Base-by-base conservation (phyloP, 202 grass and related monocot species). In the Carex arenaria region DNA sequence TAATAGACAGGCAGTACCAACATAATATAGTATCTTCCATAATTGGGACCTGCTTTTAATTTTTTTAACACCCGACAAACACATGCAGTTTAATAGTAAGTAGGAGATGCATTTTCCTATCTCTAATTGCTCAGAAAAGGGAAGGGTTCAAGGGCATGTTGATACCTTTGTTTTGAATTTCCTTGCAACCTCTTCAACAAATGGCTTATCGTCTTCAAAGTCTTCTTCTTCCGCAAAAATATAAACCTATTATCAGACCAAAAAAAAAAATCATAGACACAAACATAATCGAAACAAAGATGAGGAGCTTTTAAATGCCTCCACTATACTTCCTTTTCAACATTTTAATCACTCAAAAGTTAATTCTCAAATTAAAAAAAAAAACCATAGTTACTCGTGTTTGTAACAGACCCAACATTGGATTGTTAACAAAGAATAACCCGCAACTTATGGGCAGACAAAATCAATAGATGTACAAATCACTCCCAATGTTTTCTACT, bases 161-260 rank as follows among this genome's bases (percentile, higher is more conserved):
- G 52, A 77, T 80, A 98, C 95, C 88, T 98, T 93, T 87, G 85
- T 98, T 84, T 95, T 98, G 67, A 91, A 95, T 89, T 74, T 88
- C 87, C 84, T 87, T 52, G 93, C 93, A 38, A 93, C 63, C 49
- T 89, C 81, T 95, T 93, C 82, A 88, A 93, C 7, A 20, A 88
- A 74, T 78, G 84, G 87, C 43, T 88, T 88, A 82, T 93, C 88
- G 66, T 88, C 82, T 69, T 95, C 91, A 4, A 98, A 92, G 75
- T 93, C 87, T 84, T 98, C 92, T 85, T 89, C 85, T 86, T 95
- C 86, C 47, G 88, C 88, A 77, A 98, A 95, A 43, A 89, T 72
- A 86, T 90, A 98, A 79, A 98, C 89, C 95, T 98, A 80, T 26
- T 59, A 38, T 57, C 10, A 3, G 15, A 7, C 18, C 5, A 53